Evolutionary conservation across 352 stramenopile genomes (phyloP).

Genomic region (Globisporangium apiculatum): DNA sequence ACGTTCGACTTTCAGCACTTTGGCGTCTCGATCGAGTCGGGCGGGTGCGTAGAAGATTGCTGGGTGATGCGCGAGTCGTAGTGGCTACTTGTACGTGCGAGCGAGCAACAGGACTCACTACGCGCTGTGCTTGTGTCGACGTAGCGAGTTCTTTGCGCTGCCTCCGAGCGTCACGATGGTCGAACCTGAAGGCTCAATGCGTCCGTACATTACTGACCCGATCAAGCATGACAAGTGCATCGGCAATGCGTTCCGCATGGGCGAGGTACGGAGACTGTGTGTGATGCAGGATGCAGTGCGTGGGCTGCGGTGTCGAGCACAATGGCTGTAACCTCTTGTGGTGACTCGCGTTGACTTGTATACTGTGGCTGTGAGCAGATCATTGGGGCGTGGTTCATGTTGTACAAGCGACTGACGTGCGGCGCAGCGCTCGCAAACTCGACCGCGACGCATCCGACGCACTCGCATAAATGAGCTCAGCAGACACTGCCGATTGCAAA

Average conservation of each 20-base stretch:
- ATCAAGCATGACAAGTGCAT: conserved; percentile 62
- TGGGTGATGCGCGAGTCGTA: too few species aligned
- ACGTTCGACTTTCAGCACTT: conserved; percentile 81
- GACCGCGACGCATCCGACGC: neutral
- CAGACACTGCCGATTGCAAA: neutral
- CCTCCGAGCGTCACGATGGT: conserved; percentile 30
- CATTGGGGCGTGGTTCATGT: conserved; percentile 25
- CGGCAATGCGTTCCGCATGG: conserved; percentile 79
- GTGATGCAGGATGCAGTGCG: too few species aligned
- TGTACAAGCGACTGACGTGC: conserved; percentile 28
- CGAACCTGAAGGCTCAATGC: conserved; percentile 31
- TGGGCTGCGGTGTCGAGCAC: neutral
- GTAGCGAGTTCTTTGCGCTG: conserved; percentile 70
- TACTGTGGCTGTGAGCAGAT: conserved; percentile 12
- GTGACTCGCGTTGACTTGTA: neutral
- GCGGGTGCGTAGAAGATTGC: conserved; percentile 34
- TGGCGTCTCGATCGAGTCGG: conserved; percentile 64
- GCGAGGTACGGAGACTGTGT: conserved; percentile 32
- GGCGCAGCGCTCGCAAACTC: conserved; percentile 16
- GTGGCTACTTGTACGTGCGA: too few species aligned
- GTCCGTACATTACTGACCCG: conserved; percentile 67
- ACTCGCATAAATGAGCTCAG: neutral
- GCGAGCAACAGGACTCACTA: too few species aligned
- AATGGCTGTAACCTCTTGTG: neutral
- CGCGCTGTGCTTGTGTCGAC: neutral